Base-by-base conservation (phyloP, 495 filamentous ascomycete genomes). In the Podospora comata region DNA sequence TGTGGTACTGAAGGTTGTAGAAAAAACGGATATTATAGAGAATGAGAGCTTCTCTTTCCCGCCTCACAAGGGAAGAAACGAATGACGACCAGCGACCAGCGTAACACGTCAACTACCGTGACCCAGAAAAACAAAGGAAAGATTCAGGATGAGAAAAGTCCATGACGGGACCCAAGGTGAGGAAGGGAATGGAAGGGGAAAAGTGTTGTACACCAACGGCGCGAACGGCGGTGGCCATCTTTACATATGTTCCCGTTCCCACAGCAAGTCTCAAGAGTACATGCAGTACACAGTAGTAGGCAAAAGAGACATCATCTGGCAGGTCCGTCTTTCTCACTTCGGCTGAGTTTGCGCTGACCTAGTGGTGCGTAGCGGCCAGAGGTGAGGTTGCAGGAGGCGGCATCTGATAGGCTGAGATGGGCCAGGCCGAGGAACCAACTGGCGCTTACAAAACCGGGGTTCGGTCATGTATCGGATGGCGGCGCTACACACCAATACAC, bases 401-500 rank as follows among this genome's bases (percentile, higher is more conserved):
- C 69, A 72, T 68, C 71, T 84, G 82, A 85, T 85, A 82, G 81
- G 82, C 76, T 77, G 78, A 68, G 71, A 68, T 61, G 75, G 69
- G 65, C 67, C 71, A 69, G 72, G 72, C 71, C 74, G 70, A 71
- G 75, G 74, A 74, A 73, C 82, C 82, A 83, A 78, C 83, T 79
- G 82, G 82, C 82, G 82, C 82, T 82, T 85, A 81, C 71, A 72
- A 75, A 75, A 79, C 76, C 67, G 78, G 80, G 80, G 76, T 66
- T 68, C 72, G 66, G 72, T 75, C 71, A 75, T 75, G 78, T 79
- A 76, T 78, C 78, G 78, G 81, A 77, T 80, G 78, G 80, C 75
- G 77, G 80, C 77, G 80, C 77, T 80, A 78, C 80, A 76, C 78
- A 76, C 79, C 65, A 67, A 62, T 63, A 64, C 71, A 67, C 60